These are phyloP conservation scores for Podospora comata DNA, from an alignment of 495 filamentous ascomycete genomes.

Conservation along the genomic window DNA sequence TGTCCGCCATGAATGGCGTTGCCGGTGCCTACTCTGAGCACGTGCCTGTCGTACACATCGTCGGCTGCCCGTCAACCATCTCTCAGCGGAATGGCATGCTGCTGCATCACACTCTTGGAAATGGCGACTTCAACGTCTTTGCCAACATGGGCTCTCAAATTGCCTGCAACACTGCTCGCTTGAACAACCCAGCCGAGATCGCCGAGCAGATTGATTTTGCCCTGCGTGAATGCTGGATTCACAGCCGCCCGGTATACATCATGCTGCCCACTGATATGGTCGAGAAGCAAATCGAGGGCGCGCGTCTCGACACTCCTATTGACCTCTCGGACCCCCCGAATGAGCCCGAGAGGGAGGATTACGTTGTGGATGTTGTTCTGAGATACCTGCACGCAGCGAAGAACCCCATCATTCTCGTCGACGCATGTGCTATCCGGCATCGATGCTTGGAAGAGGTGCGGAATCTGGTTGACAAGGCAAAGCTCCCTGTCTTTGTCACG, in stretches of 20 bases:
- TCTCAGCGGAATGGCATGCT: conserved; percentile 61
- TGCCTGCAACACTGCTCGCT: conserved; percentile 63
- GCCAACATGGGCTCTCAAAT: conserved; percentile 70
- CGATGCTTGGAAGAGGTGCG: conserved; percentile 70
- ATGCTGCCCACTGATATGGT: conserved; percentile 84
- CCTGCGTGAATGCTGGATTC: conserved; percentile 73
- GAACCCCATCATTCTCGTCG: conserved; percentile 77
- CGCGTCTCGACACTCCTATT: conserved; percentile 61
- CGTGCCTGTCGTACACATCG: conserved; percentile 77
- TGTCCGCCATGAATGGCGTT: conserved; percentile 70
- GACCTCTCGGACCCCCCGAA: conserved; percentile 63
- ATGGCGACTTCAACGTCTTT: conserved; percentile 87
- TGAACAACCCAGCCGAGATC: conserved; percentile 67
- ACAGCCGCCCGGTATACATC: conserved; percentile 77
- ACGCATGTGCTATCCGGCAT: conserved; percentile 88
- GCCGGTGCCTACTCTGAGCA: conserved; percentile 72
- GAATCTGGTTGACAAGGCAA: conserved; percentile 70
- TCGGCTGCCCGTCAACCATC: conserved; percentile 63
- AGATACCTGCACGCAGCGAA: conserved; percentile 73
- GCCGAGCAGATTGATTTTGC: conserved; percentile 75
- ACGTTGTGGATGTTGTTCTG: conserved; percentile 76
- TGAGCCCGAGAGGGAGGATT: conserved; percentile 71
- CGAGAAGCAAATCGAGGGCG: conserved; percentile 71
- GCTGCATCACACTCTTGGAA: conserved; percentile 92
- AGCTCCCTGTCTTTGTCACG: conserved; percentile 78